Evolutionary conservation across 2,329 filamentous ascomycete species (phyloP).

Genomic region (Leptosphaerulina australis): DNA sequence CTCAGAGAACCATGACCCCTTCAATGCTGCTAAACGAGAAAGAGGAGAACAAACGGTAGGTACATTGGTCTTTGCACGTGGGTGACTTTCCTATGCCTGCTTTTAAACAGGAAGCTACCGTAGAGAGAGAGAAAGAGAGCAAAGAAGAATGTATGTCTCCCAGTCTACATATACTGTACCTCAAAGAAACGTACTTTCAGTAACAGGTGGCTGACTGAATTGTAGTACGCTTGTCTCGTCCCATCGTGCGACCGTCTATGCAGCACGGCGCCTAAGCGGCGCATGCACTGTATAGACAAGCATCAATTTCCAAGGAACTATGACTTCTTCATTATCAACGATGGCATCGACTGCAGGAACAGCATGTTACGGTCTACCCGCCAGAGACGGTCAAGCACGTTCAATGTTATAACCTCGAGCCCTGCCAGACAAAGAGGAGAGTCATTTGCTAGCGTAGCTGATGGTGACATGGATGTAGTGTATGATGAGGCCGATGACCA

Average conservation of each 20-base stretch:
- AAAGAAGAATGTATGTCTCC: slow-evolving; percentile 3
- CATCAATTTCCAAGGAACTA: slow-evolving; percentile 78
- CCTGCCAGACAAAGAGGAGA: slow-evolving; percentile 27
- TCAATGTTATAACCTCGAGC: slow-evolving; percentile 21
- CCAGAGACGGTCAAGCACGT: slow-evolving; percentile 40
- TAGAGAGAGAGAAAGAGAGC: background rate
- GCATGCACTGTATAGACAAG: slow-evolving; percentile 90
- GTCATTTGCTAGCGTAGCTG: slow-evolving; percentile 24
- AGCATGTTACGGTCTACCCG: slow-evolving; percentile 69
- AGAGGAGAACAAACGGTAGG: slow-evolving; percentile 84
- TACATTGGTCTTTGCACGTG: slow-evolving; percentile 22
- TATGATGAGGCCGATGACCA: slow-evolving; percentile 22
- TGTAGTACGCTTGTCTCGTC: slow-evolving; percentile 84
- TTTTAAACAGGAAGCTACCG: background rate
- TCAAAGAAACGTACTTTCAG: background rate
- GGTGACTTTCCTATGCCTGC: background rate
- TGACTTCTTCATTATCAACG: slow-evolving; percentile 70
- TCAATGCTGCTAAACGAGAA: slow-evolving; percentile 73
- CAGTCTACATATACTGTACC: background rate
- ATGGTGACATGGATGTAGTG: slow-evolving; percentile 34
- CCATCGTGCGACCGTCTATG: slow-evolving; percentile 87
- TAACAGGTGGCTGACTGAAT: slow-evolving; percentile 16
- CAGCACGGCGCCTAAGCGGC: slow-evolving; percentile 79
- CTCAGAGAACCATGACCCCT: slow-evolving; percentile 86
- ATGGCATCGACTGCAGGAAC: slow-evolving; percentile 83